Evolutionary conservation across 2,329 filamentous ascomycete species (phyloP), one percentile per base, ranked within the genome.

Genomic region (Colletotrichum melonis): DNA sequence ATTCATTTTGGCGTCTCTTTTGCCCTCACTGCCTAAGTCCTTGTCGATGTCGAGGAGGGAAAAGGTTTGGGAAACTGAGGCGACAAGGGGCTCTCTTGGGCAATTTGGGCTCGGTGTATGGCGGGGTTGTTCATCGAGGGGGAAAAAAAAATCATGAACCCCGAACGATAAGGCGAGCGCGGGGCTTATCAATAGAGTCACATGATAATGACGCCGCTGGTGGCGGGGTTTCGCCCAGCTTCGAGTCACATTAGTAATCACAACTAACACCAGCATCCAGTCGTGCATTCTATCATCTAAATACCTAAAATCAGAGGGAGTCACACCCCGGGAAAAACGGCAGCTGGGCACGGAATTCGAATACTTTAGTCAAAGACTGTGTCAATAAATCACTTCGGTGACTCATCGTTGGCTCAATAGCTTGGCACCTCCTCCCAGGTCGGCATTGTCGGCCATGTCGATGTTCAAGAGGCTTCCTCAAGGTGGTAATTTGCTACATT

Each of bases 101-200:
- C 62, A 19, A n/a, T 56, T 62, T 60, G 67, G 60, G 56, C 46
- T 56, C 52, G 67, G 35, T n/a, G 67, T 59, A 69, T 73, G 60
- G 71, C 71, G 71, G 71, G 71, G 71, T 73, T 58, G 60, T 22
- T 24, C 52, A 16, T 26, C 52, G 24, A 55, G 22, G n/a, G n/a
- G n/a, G 4, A 26, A 69, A 69, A 72, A 63, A 71, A 73, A 65
- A 60, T 70, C 49, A 35, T 38, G 49, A 59, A 49, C 19, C 19
- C 42, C 19, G 57, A 19, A 7, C 28, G 67, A 70, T 69, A 38
- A 73, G 71, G 28, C 65, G 52, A 57, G 67, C 60, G 67, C 67
- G 67, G 71, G 49, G 35, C 67, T 73, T 70, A 73, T 71, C 60
- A 55, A 57, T 9, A 46, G 7, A 19, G 46, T 73, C 67, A 65